A percentile compares a stretch with the other conserved stretches of the same genome.
These are phyloP conservation scores for Wickerhamiella azymoides DNA, from an alignment of 805 yeast species.

Conservation along the genomic window DNA sequence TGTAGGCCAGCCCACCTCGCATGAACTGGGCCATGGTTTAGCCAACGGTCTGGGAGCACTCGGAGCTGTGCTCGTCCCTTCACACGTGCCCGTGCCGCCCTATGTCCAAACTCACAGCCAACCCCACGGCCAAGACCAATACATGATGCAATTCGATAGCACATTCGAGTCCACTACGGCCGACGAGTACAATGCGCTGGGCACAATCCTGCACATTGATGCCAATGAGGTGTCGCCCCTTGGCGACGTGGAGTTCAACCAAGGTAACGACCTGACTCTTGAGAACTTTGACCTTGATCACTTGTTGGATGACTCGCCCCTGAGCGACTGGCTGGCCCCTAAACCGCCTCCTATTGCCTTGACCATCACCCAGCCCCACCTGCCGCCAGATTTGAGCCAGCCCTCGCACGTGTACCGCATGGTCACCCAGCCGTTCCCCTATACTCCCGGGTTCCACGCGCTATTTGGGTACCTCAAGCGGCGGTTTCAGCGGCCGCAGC, in stretches of 20 bases:
- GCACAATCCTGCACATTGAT: conserved; percentile 20
- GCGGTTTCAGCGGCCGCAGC: conserved; percentile 53
- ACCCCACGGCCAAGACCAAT: too few relatives aligned
- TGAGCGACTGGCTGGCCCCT: conserved; percentile 17
- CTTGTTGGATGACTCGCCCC: conserved; percentile 5
- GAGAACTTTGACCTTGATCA: conserved; percentile 8
- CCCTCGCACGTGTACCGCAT: conserved; percentile 43
- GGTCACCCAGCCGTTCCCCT: conserved; percentile 65
- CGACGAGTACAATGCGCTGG: conserved; percentile 26
- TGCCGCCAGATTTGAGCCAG: not conserved
- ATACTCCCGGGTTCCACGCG: conserved; percentile 82
- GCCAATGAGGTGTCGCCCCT: conserved; percentile 11
- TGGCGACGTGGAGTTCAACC: conserved; percentile 14
- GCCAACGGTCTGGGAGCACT: too few relatives aligned
- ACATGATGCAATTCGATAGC: not conserved
- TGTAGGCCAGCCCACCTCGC: too few relatives aligned
- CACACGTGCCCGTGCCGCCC: too few relatives aligned
- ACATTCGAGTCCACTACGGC: conserved; percentile 25
- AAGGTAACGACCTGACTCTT: conserved; percentile 10
- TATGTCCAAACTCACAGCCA: too few relatives aligned
- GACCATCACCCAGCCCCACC: conserved; percentile 15
- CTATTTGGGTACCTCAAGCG: conserved; percentile 57
- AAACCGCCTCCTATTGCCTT: conserved; percentile 19
- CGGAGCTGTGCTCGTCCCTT: too few relatives aligned
- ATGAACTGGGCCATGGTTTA: too few relatives aligned